Conservation (phyloP, 1,139 yeast species). For the Lodderomyces metapsilosis region DNA sequence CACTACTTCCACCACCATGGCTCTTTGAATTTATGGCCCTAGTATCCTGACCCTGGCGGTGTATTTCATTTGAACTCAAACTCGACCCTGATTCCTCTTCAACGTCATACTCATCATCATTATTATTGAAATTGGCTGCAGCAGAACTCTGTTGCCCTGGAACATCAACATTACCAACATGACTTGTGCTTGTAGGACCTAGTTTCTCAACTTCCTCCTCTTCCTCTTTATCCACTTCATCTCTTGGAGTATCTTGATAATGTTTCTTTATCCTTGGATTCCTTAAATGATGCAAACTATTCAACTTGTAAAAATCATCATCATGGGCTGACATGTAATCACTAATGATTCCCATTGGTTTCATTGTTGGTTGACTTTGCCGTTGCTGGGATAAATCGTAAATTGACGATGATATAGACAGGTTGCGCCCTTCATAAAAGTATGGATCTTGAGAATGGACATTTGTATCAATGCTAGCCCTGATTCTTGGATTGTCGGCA, state of each 20-base stretch:
- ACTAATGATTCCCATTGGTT: constrained; percentile 12
- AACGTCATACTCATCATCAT: constrained; percentile 1
- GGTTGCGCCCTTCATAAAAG: constrained; percentile 9
- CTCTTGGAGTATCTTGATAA: constrained; percentile 19
- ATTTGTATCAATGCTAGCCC: background rate
- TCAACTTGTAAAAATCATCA: constrained; percentile 9
- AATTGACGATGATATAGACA: constrained; percentile 29
- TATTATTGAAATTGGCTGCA: constrained; percentile 11
- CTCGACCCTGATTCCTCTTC: constrained; percentile 5
- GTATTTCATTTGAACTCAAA: constrained; percentile 4
- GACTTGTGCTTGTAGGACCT: constrained; percentile 1
- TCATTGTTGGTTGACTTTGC: constrained; percentile 16
- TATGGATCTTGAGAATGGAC: background rate
- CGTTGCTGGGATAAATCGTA: constrained; percentile 24
- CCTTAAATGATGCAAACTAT: constrained; percentile 26
- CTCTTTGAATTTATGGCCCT: background rate
- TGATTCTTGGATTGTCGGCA: constrained; percentile 8
- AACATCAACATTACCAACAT: no score
- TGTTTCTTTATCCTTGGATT: constrained; percentile 39
- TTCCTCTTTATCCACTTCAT: constrained; percentile 5
- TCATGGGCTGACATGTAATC: constrained; percentile 7
- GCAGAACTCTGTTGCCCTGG: constrained; percentile 30
- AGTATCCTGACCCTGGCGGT: constrained; percentile 12
- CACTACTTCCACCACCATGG: constrained; percentile 7
- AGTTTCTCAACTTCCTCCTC: no score